Base-by-base conservation (phyloP, 192 early-diverging fungal species). In the Podila clonocystis region DNA sequence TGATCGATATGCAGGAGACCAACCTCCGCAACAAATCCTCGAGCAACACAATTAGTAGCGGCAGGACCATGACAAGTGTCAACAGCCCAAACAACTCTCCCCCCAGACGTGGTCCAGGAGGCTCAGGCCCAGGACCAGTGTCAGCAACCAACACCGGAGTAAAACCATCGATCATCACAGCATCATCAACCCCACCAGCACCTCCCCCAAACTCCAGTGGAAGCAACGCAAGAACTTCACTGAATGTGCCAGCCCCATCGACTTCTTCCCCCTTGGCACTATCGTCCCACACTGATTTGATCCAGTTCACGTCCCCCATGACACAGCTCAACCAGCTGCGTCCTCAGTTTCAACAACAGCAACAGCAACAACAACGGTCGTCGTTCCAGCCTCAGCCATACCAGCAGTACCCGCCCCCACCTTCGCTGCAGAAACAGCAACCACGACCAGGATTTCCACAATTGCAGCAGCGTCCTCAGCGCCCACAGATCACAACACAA, bases 341-440 rank as follows among this genome's bases (percentile, higher is more conserved):
- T 38, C 62, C 62, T 9, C 13, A 22, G 11, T 11, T 13, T 26
- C 30, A 61, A 34, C 34, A 36, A 17, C 62, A 38, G 7, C 41
- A 20, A 24, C 65, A 52, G 5, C 65, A 52, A 28, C 45, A 66
- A 24, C 64, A 66, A 33, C 41, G 41, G 41, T 45, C 41, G 5
- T 24, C 24, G 4, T 55, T 9, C n/a, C 52, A 55, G 52, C 52
- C 52, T 22, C 52, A 22, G 9, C 52, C 52, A 19, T 22, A 24
- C 52, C 52, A 55, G 52, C n/a, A 55, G 2, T 22, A 20, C 19
- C 52, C 52, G 4, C n/a, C 52, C 20, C 52, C 52, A 55, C 52
- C 19, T 55, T 55, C 52, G 20, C n/a, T 55, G n/a, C 52, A 55
- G 24, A 55, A 24, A 2, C 52, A 55, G 19, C 52, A 55, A 12